Conservation (phyloP, 2,329 filamentous ascomycete species). For the Colletotrichum lupini region DNA sequence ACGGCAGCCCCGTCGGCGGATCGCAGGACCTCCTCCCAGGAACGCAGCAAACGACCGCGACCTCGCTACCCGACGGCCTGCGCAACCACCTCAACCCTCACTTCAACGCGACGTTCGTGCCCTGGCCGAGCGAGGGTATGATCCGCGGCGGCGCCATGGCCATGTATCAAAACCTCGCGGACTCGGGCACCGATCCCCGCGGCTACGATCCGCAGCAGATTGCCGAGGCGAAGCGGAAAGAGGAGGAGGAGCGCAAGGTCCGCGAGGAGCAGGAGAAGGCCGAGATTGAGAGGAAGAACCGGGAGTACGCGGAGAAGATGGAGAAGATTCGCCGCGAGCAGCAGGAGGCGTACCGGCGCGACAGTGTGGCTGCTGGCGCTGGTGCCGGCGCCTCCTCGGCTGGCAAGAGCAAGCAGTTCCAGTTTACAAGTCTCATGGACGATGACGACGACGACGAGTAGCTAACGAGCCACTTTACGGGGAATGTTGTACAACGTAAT, state of each 20-base stretch:
- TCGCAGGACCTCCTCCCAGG: conserved; percentile 40
- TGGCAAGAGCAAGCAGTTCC: conserved; percentile 63
- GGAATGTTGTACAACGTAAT: background rate
- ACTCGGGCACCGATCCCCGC: conserved; percentile 71
- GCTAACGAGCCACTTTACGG: background rate
- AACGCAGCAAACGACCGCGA: conserved; percentile 48
- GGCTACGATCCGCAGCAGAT: conserved; percentile 68
- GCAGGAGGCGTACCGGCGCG: conserved; percentile 45
- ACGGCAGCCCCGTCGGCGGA: conserved; percentile 18
- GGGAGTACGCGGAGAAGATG: conserved; percentile 51
- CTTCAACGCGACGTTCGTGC: conserved; percentile 72
- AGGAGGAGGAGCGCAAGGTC: conserved; percentile 57
- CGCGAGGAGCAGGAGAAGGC: conserved; percentile 50
- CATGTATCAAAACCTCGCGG: conserved; percentile 69
- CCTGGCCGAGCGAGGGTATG: conserved; percentile 79
- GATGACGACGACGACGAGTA: conserved; percentile 59
- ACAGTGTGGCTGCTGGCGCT: conserved; percentile 35
- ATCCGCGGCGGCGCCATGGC: conserved; percentile 77
- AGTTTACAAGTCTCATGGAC: conserved; percentile 65
- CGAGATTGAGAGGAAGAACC: conserved; percentile 58
- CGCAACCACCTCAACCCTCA: conserved; percentile 65
- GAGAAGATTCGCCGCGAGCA: conserved; percentile 53
- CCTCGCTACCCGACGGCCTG: conserved; percentile 60
- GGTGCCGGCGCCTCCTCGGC: conserved; percentile 40
- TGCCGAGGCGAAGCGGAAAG: conserved; percentile 60